Evolutionary conservation across 2,329 filamentous ascomycete genomes (phyloP), one percentile per base, ranked within the genome.

Genomic region (Hymenoscyphus repandus): DNA sequence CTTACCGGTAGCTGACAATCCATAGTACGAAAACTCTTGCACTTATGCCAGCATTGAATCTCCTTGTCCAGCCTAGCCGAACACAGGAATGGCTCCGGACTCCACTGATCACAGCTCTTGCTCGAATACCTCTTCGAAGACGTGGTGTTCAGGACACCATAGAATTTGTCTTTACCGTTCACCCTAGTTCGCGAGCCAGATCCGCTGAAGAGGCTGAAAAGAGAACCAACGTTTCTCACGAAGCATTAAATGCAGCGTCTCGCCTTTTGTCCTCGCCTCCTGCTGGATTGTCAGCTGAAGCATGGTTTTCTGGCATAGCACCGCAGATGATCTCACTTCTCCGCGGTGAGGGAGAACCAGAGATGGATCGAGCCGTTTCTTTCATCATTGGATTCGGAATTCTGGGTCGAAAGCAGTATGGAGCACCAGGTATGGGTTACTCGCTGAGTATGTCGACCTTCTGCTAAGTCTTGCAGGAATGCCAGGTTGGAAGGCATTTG

Each of bases 111-210:
- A 73, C 73, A 50, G 72, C 77, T 11, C 72, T 89, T 40, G 80
- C 83, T 1, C 64, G 73, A 11, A 62, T 88, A 9, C 85, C 85
- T 1, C 70, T 87, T 22, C 74, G 84, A 3, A 68, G 71, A 2
- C 75, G 80, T 54, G 85, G 85, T 15, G 82, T 89, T 12, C 76
- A 85, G 32, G 77, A 80, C 22, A 85, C 82, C 0, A 72, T 88
- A 54, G 85, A 88, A 62, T 88, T 88, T 61, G 74, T 89, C 33
- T 85, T 87, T 51, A 77, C 83, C 1, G 80, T 86, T 6, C 84
- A 87, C 54, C 79, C 84, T 0, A 66, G 61, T 41, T 48, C 54
- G 9, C 53, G 51, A 41, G 50, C 46, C 18, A 55, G 58, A 36
- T 49, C 49, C 46, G 47, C 57, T 3, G 49, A 49, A 1, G 64